Evolutionary conservation across 305 asterid species (phyloP).

Genomic region (Ajuga reptans): DNA sequence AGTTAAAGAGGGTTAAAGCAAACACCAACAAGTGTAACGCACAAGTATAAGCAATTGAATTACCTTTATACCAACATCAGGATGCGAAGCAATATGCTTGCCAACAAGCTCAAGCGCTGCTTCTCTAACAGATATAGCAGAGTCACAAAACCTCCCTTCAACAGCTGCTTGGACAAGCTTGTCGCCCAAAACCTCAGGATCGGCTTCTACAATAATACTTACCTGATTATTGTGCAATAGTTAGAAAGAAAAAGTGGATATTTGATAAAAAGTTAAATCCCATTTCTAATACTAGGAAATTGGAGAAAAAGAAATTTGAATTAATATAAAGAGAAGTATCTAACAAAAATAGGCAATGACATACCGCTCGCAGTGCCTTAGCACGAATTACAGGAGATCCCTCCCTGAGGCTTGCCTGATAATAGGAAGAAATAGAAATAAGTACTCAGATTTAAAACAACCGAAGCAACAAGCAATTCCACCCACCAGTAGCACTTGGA

Average conservation of each 20-base stretch:
- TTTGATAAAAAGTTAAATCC: not conserved
- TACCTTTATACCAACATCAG: slow-evolving; percentile 99
- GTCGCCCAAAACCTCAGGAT: slow-evolving; percentile 95
- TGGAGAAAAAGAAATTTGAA: slow-evolving; percentile 12
- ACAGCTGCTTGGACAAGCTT: slow-evolving; percentile 85
- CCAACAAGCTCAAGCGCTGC: slow-evolving; percentile 99
- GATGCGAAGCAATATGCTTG: slow-evolving; percentile 96
- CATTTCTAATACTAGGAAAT: slow-evolving; percentile 15
- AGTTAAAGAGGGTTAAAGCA: slow-evolving; percentile 26
- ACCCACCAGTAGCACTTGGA: slow-evolving; percentile 94
- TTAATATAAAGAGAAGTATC: slow-evolving; percentile 2
- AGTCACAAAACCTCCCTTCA: slow-evolving; percentile 97
- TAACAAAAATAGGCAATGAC: slow-evolving; percentile 28
- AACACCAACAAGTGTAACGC: slow-evolving; percentile 11
- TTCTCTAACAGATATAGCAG: slow-evolving; percentile 94
- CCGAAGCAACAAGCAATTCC: slow-evolving; percentile 21
- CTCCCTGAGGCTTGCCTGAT: slow-evolving; percentile 93
- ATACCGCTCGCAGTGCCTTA: slow-evolving; percentile 97
- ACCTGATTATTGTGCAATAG: slow-evolving; percentile 50
- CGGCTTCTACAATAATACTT: slow-evolving; percentile 95
- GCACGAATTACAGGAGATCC: slow-evolving; percentile 93
- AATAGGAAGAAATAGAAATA: slow-evolving; percentile 18
- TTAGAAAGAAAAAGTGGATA: slow-evolving; percentile 22
- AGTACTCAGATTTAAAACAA: slow-evolving; percentile 16
- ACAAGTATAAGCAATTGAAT: slow-evolving; percentile 19